phyloP scores from a whole-genome alignment of 768 basidiomycete genomes.

The Myochromella boudieri region DNA sequence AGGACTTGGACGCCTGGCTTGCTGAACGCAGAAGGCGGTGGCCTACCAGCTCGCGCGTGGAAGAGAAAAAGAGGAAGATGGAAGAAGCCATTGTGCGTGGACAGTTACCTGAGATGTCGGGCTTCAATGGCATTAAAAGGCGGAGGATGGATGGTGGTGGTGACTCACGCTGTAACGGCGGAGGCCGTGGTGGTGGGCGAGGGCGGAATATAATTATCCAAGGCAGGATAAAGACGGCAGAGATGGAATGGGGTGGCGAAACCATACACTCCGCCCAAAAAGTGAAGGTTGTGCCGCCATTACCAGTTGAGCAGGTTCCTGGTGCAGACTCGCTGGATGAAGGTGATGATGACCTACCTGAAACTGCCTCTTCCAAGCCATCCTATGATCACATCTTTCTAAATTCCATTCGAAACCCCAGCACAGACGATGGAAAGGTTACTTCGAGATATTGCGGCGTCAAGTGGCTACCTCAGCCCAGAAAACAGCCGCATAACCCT shows the following conservation, averaged over 20 bases:
- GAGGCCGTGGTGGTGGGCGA: slow-evolving; percentile 30
- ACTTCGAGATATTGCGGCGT: no score
- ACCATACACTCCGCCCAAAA: neutral
- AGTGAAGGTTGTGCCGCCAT: neutral
- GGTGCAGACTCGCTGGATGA: slow-evolving; percentile 20
- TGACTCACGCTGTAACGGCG: slow-evolving; percentile 11
- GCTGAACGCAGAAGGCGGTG: slow-evolving; percentile 85
- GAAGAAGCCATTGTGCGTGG: slow-evolving; percentile 82
- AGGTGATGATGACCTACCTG: slow-evolving; percentile 49
- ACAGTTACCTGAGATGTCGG: slow-evolving; percentile 51
- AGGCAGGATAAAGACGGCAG: slow-evolving; percentile 16
- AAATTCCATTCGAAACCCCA: neutral
- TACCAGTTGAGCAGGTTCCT: neutral
- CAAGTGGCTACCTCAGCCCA: slow-evolving; percentile 21
- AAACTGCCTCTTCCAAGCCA: slow-evolving; percentile 56
- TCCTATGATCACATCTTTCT: slow-evolving; percentile 1
- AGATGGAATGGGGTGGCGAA: slow-evolving; percentile 14
- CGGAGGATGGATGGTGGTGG: slow-evolving; percentile 27
- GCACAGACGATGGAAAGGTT: no score
- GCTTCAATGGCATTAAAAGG: slow-evolving; percentile 39
- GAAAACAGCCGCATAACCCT: slow-evolving; percentile 54
- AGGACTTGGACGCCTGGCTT: slow-evolving; percentile 82
- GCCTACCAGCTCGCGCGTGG: slow-evolving; percentile 67
- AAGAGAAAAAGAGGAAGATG: slow-evolving; percentile 79
- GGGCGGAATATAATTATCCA: slow-evolving; percentile 12